phyloP scores from a whole-genome alignment of 345 rosid species.

The Citrus inodora region DNA sequence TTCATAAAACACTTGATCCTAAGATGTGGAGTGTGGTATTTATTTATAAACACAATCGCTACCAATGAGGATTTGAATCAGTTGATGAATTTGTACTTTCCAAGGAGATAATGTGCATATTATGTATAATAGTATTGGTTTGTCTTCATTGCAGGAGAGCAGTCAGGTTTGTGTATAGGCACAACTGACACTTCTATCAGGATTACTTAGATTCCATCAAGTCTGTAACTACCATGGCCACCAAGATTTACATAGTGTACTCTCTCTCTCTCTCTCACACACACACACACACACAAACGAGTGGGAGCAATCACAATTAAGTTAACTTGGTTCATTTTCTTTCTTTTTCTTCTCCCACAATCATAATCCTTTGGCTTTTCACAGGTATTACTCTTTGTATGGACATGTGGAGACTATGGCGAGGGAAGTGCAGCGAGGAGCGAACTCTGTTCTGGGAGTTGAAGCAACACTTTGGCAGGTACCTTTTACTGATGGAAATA shows the following conservation, averaged over 20 bases:
- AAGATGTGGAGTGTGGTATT: background rate
- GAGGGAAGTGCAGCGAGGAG: slow-evolving; percentile 75
- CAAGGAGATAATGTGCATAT: background rate
- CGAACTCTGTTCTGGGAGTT: slow-evolving; percentile 63
- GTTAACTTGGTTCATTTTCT: background rate
- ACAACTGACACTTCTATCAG: background rate
- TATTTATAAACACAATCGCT: background rate
- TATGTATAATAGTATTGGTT: background rate
- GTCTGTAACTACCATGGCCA: slow-evolving; percentile 34
- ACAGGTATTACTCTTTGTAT: slow-evolving; percentile 70
- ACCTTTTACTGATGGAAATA: background rate
- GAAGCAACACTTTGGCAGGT: slow-evolving; percentile 98
- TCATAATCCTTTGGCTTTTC: background rate
- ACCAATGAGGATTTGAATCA: background rate
- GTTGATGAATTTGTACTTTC: background rate
- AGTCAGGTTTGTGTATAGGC: background rate
- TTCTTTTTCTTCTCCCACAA: background rate
- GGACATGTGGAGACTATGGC: slow-evolving; percentile 96
- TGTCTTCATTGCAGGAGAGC: slow-evolving; percentile 5
- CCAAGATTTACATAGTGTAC: slow-evolving; percentile 65
- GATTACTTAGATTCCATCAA: background rate
- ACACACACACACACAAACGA: too few species aligned
- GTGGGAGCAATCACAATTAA: background rate
- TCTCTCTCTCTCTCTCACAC: background rate
- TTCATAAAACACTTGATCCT: background rate